These are phyloP conservation scores for Aristolochia californica DNA, from an alignment of 164 flowering plant genomes.

Conservation along the genomic window DNA sequence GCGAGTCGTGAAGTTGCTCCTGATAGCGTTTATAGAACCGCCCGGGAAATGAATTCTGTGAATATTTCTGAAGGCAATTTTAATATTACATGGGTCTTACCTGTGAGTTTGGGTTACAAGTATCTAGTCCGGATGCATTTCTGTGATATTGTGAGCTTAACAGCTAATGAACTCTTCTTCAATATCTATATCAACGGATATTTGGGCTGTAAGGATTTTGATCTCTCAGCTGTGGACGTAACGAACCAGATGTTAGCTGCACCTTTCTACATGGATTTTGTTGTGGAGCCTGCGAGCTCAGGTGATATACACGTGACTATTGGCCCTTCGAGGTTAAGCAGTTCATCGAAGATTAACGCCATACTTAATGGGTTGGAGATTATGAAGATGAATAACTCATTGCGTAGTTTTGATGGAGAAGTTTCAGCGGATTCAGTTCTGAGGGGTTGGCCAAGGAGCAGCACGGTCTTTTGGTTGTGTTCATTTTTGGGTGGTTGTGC, in stretches of 20 bases:
- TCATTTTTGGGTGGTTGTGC: conserved; percentile 21
- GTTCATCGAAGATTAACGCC: conserved; percentile 32
- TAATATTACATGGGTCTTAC: conserved; percentile 68
- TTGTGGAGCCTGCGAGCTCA: conserved; percentile 31
- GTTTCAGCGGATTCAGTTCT: conserved; percentile 24
- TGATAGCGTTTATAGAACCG: conserved; percentile 49
- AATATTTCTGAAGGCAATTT: conserved; percentile 24
- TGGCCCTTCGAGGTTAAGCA: conserved; percentile 65
- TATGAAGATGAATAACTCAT: conserved; percentile 63
- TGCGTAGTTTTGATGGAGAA: conserved; percentile 60
- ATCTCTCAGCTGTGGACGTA: conserved; percentile 11
- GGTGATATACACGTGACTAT: conserved; percentile 42
- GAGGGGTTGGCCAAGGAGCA: conserved; percentile 26
- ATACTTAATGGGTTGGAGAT: conserved; percentile 86
- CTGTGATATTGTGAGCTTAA: conserved; percentile 74
- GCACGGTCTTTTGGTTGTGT: conserved; percentile 23
- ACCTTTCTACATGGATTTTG: conserved; percentile 72
- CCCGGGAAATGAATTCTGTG: conserved; percentile 29
- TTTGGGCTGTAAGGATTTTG: conserved; percentile 32
- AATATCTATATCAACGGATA: conserved; percentile 71
- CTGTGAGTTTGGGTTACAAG: conserved; percentile 37
- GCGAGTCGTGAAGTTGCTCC: conserved; percentile 53
- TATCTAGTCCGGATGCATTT: conserved; percentile 78
- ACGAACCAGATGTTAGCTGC: conserved; percentile 36
- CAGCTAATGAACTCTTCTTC: conserved; percentile 42